phyloP scores from a whole-genome alignment of 2,329 filamentous ascomycete species.

The Gremmenia infestans region DNA sequence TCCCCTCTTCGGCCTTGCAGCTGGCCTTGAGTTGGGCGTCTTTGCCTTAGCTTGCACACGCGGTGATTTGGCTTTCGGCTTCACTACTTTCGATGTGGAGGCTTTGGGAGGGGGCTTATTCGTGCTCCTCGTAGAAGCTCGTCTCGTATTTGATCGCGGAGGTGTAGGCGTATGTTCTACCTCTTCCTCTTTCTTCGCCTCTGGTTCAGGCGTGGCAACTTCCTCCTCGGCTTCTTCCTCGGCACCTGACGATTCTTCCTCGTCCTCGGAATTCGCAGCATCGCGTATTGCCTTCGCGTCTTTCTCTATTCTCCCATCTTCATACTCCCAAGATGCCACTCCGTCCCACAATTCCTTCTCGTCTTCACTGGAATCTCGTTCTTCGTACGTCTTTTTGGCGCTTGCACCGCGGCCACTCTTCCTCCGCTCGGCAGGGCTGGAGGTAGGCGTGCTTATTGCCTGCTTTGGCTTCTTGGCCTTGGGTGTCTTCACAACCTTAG shows the following conservation, averaged over 20 bases:
- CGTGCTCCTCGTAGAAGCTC: neutral
- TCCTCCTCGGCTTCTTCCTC: slow-evolving; percentile 26
- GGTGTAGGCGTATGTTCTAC: slow-evolving; percentile 11
- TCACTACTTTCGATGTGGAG: slow-evolving; percentile 6
- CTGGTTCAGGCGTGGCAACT: neutral
- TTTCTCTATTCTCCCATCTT: slow-evolving; percentile 24
- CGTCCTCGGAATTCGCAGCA: slow-evolving; percentile 18
- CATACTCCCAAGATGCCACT: slow-evolving; percentile 32
- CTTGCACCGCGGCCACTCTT: slow-evolving; percentile 35
- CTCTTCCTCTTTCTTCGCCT: slow-evolving; percentile 21
- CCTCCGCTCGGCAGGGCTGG: slow-evolving; percentile 28
- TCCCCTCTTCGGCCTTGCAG: slow-evolving; percentile 10
- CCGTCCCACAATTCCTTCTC: slow-evolving; percentile 35
- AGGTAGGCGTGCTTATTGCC: slow-evolving; percentile 10
- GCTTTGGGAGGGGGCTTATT: slow-evolving; percentile 6
- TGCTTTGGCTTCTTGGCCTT: slow-evolving; percentile 26
- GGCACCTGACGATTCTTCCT: slow-evolving; percentile 26
- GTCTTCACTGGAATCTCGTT: slow-evolving; percentile 38
- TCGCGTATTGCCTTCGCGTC: neutral
- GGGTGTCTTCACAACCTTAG: slow-evolving; percentile 26
- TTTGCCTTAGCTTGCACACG: slow-evolving; percentile 5
- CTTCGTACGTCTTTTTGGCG: slow-evolving; percentile 33
- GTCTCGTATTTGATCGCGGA: slow-evolving; percentile 12
- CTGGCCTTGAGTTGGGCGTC: neutral
- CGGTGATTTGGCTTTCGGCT: neutral